phyloP scores from a whole-genome alignment of 148 eudicot genomes.

The Gaultheria prostrata region DNA sequence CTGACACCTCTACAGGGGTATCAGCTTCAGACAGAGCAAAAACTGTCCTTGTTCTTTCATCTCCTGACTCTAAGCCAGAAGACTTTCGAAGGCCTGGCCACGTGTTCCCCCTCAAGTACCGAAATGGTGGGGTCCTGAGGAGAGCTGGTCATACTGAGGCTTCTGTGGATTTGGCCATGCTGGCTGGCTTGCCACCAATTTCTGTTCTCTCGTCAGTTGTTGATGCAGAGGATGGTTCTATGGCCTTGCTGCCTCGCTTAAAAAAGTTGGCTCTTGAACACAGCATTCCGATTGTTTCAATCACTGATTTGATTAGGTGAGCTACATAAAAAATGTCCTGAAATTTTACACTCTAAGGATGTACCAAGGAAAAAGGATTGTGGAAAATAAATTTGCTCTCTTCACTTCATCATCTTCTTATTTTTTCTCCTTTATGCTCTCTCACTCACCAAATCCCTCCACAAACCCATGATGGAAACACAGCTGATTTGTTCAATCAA shows the following conservation, averaged over 20 bases:
- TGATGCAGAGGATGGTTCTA: conserved; percentile 70
- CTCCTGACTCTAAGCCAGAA: conserved; percentile 58
- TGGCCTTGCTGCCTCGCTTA: conserved; percentile 51
- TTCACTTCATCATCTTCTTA: background rate
- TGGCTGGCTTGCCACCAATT: conserved; percentile 72
- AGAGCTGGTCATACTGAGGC: conserved; percentile 96
- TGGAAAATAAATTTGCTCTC: background rate
- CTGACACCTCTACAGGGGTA: conserved; percentile 74
- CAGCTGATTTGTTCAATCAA: background rate
- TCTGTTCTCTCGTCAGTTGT: conserved; percentile 72
- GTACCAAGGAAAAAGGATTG: background rate
- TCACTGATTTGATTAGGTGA: conserved; percentile 89
- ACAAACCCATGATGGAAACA: background rate
- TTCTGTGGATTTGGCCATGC: conserved; percentile 71
- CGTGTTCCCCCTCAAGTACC: conserved; percentile 89
- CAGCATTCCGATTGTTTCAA: conserved; percentile 65
- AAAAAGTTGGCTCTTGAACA: conserved; percentile 52
- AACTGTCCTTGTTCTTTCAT: conserved; percentile 71
- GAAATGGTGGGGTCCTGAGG: conserved; percentile 76
- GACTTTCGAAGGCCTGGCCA: conserved; percentile 89
- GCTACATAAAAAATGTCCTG: background rate
- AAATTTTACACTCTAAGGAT: background rate
- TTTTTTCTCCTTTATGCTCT: background rate
- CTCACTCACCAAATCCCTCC: background rate
- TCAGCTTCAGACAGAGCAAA: conserved; percentile 89